A percentile compares a stretch with the other conserved stretches of the same genome.
Evolutionary conservation across 116 monocot genomes (phyloP).

Genomic region (Cymodocea nodosa): DNA sequence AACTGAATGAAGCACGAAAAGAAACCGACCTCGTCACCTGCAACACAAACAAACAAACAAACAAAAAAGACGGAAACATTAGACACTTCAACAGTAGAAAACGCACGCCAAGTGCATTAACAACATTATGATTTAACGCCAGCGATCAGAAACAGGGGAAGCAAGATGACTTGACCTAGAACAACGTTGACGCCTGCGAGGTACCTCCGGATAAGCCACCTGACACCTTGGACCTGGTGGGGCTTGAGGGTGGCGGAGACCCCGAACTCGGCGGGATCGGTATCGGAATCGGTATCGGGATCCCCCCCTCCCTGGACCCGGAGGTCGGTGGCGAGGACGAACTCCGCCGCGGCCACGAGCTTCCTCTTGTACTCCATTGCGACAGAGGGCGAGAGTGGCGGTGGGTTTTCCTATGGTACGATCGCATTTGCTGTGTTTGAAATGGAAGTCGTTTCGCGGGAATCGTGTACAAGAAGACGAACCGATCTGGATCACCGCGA

Average conservation of each 20-base stretch:
- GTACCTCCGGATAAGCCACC: slow-evolving; percentile 85
- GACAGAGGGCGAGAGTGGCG: too few relatives aligned
- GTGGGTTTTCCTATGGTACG: too few relatives aligned
- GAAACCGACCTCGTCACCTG: slow-evolving; percentile 84
- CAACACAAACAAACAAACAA: slow-evolving; percentile 11
- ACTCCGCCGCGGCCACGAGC: slow-evolving; percentile 62
- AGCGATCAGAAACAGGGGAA: neutral
- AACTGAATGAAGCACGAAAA: neutral
- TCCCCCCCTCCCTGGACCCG: neutral
- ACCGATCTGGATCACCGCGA: too few relatives aligned
- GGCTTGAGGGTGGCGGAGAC: slow-evolving; percentile 65
- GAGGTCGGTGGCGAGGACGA: slow-evolving; percentile 49
- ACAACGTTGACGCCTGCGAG: slow-evolving; percentile 81
- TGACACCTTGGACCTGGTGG: slow-evolving; percentile 80
- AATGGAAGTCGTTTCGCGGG: too few relatives aligned
- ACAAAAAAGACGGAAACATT: neutral
- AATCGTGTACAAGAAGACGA: too few relatives aligned
- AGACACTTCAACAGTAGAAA: too few relatives aligned
- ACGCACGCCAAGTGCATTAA: too few relatives aligned
- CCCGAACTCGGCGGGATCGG: slow-evolving; percentile 32
- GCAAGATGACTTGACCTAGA: slow-evolving; percentile 29
- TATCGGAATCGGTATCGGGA: too few relatives aligned
- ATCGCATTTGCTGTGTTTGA: too few relatives aligned
- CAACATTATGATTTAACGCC: neutral
- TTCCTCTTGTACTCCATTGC: slow-evolving; percentile 33